Conservation (phyloP, 768 basidiomycete species). For the Psilocybe cyanescens region DNA sequence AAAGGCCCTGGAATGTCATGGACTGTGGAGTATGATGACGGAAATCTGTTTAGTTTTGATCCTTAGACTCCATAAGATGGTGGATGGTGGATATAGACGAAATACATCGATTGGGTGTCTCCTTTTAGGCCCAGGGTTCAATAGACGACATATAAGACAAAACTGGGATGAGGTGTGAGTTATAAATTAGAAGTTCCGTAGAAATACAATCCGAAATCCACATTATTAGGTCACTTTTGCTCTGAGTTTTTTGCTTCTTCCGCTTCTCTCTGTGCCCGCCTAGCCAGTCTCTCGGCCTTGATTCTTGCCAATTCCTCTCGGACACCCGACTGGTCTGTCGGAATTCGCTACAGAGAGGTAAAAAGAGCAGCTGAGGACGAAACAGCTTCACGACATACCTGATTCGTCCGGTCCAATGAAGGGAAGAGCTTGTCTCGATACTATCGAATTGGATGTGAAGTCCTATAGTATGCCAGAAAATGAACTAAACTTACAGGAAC, state of each 20-base stretch:
- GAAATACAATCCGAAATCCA: background rate
- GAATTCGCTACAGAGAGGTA: constrained; percentile 49
- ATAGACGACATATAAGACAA: no score
- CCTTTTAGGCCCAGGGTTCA: background rate
- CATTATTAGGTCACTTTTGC: constrained; percentile 1
- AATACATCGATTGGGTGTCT: constrained; percentile 1
- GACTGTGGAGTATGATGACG: constrained; percentile 45
- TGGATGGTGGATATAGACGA: background rate
- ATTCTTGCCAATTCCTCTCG: constrained; percentile 75
- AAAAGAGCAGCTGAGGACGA: background rate
- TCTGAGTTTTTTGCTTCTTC: constrained; percentile 31
- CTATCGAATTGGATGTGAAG: constrained; percentile 35
- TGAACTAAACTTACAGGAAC: constrained; percentile 56
- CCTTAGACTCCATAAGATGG: constrained; percentile 14
- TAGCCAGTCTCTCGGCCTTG: constrained; percentile 58
- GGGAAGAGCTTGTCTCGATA: constrained; percentile 78
- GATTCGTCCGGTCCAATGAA: constrained; percentile 55
- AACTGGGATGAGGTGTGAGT: no score
- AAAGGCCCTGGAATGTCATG: constrained; percentile 29
- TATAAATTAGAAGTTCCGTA: constrained; percentile 6
- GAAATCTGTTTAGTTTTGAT: constrained; percentile 34
- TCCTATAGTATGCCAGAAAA: background rate
- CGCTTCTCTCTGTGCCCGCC: constrained; percentile 46
- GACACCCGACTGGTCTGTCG: constrained; percentile 66
- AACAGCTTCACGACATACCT: constrained; percentile 34